phyloP scores from a whole-genome alignment of 2,329 filamentous ascomycete genomes.

The Coleophoma cylindrospora region DNA sequence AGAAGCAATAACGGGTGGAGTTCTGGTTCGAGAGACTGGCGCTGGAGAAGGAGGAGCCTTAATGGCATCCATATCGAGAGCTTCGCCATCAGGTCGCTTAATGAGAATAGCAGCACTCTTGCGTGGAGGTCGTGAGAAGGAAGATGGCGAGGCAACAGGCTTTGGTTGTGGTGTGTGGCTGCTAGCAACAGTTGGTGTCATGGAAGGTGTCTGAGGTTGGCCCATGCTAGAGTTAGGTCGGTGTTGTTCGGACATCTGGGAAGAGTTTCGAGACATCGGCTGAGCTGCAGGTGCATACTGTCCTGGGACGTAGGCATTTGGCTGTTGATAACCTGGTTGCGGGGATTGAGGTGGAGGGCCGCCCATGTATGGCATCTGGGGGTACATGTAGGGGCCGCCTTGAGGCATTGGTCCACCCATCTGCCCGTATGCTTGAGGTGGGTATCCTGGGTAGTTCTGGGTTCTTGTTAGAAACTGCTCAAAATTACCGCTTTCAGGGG shows the following conservation, averaged over 20 bases:
- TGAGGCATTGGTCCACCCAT: constrained; percentile 28
- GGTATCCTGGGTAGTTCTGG: constrained; percentile 56
- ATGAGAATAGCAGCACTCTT: constrained; percentile 78
- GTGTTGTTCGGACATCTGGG: constrained; percentile 62
- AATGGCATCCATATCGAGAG: constrained; percentile 61
- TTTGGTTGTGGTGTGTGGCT: constrained; percentile 55
- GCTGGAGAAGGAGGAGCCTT: constrained; percentile 59
- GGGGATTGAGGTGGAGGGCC: constrained; percentile 38
- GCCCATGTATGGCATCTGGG: constrained; percentile 45
- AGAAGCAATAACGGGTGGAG: constrained; percentile 62
- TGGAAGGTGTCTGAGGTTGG: constrained; percentile 26
- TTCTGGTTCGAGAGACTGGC: constrained; percentile 50
- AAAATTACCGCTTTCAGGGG: constrained; percentile 65
- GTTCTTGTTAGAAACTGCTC: constrained; percentile 52
- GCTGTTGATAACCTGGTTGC: constrained; percentile 39
- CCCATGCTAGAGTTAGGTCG: constrained; percentile 41
- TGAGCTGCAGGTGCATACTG: constrained; percentile 42
- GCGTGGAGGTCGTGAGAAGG: constrained; percentile 23
- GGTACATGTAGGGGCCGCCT: constrained; percentile 33
- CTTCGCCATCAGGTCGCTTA: constrained; percentile 77
- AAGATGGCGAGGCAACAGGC: constrained; percentile 31
- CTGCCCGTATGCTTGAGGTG: constrained; percentile 45
- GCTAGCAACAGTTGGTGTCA: constrained; percentile 28
- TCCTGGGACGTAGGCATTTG: constrained; percentile 23
- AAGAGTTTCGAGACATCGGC: constrained; percentile 77